A percentile compares a stretch with the other conserved stretches of the same genome.
phyloP scores from a whole-genome alignment of 352 stramenopile genomes.

The Elongisporangium prolatum region DNA sequence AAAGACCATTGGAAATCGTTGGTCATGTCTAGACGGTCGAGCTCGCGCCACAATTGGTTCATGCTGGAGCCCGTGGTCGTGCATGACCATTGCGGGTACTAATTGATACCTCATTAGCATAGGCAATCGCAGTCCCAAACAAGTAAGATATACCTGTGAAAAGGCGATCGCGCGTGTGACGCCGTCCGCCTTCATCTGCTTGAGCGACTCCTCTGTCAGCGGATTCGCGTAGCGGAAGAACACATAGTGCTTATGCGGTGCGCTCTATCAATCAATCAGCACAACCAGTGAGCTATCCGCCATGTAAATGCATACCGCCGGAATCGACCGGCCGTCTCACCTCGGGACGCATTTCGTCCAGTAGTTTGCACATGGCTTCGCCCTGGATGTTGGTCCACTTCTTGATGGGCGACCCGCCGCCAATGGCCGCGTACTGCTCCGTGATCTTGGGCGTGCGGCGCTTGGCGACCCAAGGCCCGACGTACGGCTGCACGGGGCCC shows the following conservation, averaged over 20 bases:
- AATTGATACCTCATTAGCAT: background rate
- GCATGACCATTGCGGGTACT: constrained; percentile 98
- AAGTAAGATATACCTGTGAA: constrained; percentile 59
- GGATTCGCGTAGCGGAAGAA: constrained; percentile 98
- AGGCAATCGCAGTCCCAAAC: background rate
- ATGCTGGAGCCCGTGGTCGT: constrained; percentile 96
- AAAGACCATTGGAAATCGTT: constrained; percentile 80
- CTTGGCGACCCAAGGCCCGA: constrained; percentile 77
- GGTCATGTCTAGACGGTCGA: constrained; percentile 86
- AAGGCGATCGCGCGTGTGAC: constrained; percentile 96
- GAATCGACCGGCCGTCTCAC: constrained; percentile 20
- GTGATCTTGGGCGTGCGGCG: constrained; percentile 92
- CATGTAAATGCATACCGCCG: background rate
- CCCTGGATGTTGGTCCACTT: constrained; percentile 97
- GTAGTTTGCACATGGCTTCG: constrained; percentile 83
- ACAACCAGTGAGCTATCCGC: background rate
- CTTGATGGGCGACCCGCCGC: constrained; percentile 96
- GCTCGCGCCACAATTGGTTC: constrained; percentile 84
- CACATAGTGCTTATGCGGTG: constrained; percentile 94
- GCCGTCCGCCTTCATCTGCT: constrained; percentile 92
- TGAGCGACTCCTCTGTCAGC: constrained; percentile 95
- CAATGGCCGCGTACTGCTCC: constrained; percentile 96
- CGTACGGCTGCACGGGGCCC: constrained; percentile 79
- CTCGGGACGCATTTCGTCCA: constrained; percentile 87
- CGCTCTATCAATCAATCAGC: constrained; percentile 30